Conservation (phyloP, 148 eudicot species). For the Beta vulgaris region DNA sequence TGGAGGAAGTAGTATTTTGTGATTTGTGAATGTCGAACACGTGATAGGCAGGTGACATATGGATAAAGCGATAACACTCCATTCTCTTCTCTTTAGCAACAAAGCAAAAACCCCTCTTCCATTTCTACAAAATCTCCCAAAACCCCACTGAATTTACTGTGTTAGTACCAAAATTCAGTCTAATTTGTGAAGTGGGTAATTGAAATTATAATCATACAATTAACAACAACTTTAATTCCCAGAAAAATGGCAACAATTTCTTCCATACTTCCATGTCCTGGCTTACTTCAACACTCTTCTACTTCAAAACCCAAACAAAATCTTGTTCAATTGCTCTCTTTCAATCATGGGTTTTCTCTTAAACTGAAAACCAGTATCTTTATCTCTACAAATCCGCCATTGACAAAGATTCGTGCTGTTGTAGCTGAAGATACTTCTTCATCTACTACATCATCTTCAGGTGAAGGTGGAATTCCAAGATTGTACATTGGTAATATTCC, state of each 20-base stretch:
- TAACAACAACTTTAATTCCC: neutral
- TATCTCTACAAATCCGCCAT: neutral
- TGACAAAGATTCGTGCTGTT: slow-evolving; percentile 23
- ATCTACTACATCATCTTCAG: slow-evolving; percentile 11
- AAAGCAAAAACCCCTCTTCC: neutral
- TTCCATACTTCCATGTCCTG: slow-evolving; percentile 12
- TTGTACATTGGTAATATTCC: slow-evolving; percentile 68
- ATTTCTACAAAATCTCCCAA: neutral
- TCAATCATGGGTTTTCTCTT: slow-evolving; percentile 1
- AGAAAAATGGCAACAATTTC: slow-evolving; percentile 26
- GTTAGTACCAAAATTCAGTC: slow-evolving; percentile 1
- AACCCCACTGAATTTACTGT: neutral
- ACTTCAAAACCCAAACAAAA: slow-evolving; percentile 14
- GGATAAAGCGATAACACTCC: slow-evolving; percentile 26
- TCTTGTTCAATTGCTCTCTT: neutral
- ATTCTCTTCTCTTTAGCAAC: too few relatives aligned
- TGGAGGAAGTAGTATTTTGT: too few relatives aligned
- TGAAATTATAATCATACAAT: neutral
- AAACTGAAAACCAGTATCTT: neutral
- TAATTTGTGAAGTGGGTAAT: neutral
- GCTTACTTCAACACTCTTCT: slow-evolving; percentile 13
- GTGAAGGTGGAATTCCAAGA: slow-evolving; percentile 37
- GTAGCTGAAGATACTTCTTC: slow-evolving; percentile 25
- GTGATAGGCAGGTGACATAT: slow-evolving; percentile 23
- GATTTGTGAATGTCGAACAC: neutral